A percentile compares a stretch with the other conserved stretches of the same genome.
Evolutionary conservation across 257 asterid genomes (phyloP).

Genomic region (Gardenia jasminoides): DNA sequence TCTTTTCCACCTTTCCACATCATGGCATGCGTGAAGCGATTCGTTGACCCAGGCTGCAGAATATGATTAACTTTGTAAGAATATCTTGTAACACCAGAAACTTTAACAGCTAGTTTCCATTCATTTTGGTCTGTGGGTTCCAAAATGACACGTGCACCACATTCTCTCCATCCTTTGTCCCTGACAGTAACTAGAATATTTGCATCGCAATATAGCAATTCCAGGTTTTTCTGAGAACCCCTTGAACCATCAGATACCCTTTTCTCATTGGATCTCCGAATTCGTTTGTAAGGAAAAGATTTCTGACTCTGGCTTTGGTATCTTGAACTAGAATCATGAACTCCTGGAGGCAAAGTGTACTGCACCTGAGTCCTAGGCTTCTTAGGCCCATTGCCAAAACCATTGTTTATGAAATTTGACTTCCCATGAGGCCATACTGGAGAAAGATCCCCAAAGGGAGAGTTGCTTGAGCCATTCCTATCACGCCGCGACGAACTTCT

Average conservation of each 20-base stretch:
- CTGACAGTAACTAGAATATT: conserved; percentile 71
- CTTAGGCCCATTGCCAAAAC: conserved; percentile 79
- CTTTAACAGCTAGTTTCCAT: conserved; percentile 76
- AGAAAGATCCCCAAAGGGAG: conserved; percentile 54
- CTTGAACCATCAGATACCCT: conserved; percentile 54
- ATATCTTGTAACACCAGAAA: conserved; percentile 70
- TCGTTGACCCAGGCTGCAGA: conserved; percentile 87
- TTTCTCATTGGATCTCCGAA: conserved; percentile 89
- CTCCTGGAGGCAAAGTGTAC: conserved; percentile 73
- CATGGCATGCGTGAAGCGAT: conserved; percentile 94
- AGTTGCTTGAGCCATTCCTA: conserved; percentile 48
- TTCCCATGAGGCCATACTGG: conserved; percentile 59
- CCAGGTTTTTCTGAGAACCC: conserved; percentile 54
- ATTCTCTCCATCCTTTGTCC: conserved; percentile 94
- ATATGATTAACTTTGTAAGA: conserved; percentile 69
- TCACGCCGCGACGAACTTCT: conserved; percentile 41
- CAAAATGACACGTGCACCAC: conserved; percentile 67
- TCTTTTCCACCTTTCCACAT: conserved; percentile 99
- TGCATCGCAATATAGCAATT: conserved; percentile 57
- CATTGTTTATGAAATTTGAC: conserved; percentile 43
- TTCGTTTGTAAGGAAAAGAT: conserved; percentile 72
- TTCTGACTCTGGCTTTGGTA: conserved; percentile 53
- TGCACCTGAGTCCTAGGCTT: conserved; percentile 92
- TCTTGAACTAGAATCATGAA: conserved; percentile 46
- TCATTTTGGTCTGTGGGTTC: conserved; percentile 81